Evolutionary conservation across 1,284 basidiomycete species (phyloP).

Genomic region (Puccinia triticina): DNA sequence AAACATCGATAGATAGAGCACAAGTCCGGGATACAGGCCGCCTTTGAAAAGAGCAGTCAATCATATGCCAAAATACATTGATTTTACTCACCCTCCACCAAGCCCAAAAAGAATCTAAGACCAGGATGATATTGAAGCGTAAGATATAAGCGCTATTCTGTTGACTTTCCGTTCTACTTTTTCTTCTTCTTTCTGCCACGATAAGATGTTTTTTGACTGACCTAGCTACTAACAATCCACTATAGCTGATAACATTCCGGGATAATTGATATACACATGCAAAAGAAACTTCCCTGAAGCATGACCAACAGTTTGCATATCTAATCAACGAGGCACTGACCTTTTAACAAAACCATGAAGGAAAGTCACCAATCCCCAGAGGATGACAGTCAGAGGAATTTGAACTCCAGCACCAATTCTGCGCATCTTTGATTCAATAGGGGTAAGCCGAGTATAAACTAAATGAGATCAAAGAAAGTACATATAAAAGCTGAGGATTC

Average conservation of each 20-base stretch:
- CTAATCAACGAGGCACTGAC: background rate
- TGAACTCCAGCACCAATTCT: constrained; percentile 12
- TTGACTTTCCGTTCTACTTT: background rate
- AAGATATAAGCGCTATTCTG: background rate
- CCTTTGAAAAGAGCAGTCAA: constrained; percentile 14
- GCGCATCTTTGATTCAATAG: background rate
- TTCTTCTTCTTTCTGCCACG: background rate
- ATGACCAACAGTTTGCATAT: too few species aligned
- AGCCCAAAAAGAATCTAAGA: constrained; percentile 31
- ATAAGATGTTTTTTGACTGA: background rate
- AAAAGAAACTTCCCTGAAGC: background rate
- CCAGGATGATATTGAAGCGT: background rate
- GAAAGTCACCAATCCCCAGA: constrained; percentile 23
- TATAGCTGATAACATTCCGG: background rate
- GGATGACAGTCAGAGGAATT: background rate
- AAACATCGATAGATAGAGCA: constrained; percentile 34
- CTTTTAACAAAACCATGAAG: constrained; percentile 18
- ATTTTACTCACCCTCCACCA: constrained; percentile 17
- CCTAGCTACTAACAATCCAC: background rate
- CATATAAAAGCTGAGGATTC: too few species aligned
- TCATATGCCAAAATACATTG: background rate
- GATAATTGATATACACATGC: background rate
- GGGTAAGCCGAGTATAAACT: too few species aligned
- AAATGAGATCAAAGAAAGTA: too few species aligned
- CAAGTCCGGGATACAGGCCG: constrained; percentile 19